These are phyloP conservation scores for Fusarium nisikadoi DNA, from an alignment of 2,329 filamentous ascomycete genomes.

Conservation along the genomic window DNA sequence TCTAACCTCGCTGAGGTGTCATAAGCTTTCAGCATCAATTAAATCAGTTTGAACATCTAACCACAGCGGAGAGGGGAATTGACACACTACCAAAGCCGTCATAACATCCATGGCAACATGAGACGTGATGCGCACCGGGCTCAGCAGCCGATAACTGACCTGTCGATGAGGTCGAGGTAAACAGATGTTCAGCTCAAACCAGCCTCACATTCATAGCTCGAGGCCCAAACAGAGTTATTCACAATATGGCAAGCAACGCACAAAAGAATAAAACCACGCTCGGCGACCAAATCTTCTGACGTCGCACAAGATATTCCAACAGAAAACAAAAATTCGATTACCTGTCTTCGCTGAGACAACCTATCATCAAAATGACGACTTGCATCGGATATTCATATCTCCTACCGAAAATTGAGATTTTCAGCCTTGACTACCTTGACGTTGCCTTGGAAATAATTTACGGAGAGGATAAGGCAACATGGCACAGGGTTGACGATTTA, in stretches of 20 bases:
- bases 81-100: not conserved
- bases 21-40: too few species aligned
- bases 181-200: not conserved
- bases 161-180: not conserved
- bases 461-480: rapidly evolving
- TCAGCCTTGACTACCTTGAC: not conserved
- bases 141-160: not conserved
- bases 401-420: not conserved
- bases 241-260: rapidly evolving
- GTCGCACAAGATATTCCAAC: not conserved
- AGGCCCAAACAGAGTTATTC: not conserved
- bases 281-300: rapidly evolving
- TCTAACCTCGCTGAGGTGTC: not conserved
- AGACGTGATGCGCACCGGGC: not conserved
- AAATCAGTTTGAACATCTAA: not conserved
- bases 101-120: not conserved
- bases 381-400: not conserved
- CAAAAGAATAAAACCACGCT: not conserved
- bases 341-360: rapidly evolving
- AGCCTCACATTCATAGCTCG: not conserved
- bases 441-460: not conserved
- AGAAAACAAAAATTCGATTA: rapidly evolving
- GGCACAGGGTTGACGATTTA: rapidly evolving
- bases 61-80: too few species aligned
- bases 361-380: not conserved